A percentile compares a stretch with the other conserved stretches of the same genome.
phyloP scores from a whole-genome alignment of 2,329 filamentous ascomycete genomes.

The Davidsoniella neocaledoniae region DNA sequence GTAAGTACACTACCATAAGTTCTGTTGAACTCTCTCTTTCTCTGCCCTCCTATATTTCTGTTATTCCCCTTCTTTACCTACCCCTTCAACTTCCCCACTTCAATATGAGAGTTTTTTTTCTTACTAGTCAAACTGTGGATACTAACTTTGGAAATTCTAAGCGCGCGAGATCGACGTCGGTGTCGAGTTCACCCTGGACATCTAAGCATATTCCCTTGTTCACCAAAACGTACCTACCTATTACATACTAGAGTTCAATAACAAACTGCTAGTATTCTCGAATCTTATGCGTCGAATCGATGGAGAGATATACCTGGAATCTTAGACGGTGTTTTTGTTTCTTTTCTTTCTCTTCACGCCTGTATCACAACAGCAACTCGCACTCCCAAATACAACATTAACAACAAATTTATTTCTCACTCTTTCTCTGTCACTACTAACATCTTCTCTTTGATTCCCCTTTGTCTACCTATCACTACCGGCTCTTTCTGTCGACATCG shows the following conservation, averaged over 20 bases:
- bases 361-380: conserved; percentile 3
- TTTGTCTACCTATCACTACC: background rate
- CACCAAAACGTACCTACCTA: background rate
- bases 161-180: conserved; percentile 94
- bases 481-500: background rate
- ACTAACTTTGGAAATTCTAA: conserved; percentile 20
- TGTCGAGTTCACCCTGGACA: conserved; percentile 87
- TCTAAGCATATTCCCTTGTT: conserved; percentile 36
- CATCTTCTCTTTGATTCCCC: conserved; percentile 3
- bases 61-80: conserved; percentile 12
- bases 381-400: conserved; percentile 2
- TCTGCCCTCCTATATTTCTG: too few species aligned
- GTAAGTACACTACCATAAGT: conserved; percentile 32
- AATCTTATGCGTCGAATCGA: conserved; percentile 1
- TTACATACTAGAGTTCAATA: background rate
- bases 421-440: too few species aligned
- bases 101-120: background rate
- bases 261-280: background rate
- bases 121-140: background rate
- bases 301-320: background rate
- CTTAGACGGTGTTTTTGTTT: conserved; percentile 5
- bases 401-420: background rate
- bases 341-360: conserved; percentile 4
- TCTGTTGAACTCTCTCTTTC: too few species aligned
- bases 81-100: conserved; percentile 14